Conservation (phyloP, 306 rosid genomes). For the Alnus rubra region DNA sequence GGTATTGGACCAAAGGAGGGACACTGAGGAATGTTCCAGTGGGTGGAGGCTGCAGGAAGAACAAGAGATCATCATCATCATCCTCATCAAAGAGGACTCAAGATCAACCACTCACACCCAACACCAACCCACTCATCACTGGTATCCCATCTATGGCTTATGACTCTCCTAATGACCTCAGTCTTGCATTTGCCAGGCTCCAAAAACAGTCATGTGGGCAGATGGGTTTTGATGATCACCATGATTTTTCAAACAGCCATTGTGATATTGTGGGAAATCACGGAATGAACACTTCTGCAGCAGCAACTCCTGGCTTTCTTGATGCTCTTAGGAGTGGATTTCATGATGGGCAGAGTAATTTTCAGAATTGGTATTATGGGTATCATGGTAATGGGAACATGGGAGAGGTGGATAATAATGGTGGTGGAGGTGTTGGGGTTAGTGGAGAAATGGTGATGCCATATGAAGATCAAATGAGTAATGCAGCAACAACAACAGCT, state of each 20-base stretch:
- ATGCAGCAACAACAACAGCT: slow-evolving; percentile 53
- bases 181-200: slow-evolving; percentile 81
- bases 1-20: slow-evolving; percentile 99
- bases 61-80: slow-evolving; percentile 73
- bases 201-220: slow-evolving; percentile 65
- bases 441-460: slow-evolving; percentile 54
- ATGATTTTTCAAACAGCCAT: slow-evolving; percentile 53
- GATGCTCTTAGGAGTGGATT: slow-evolving; percentile 64
- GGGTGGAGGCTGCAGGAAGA: slow-evolving; percentile 98
- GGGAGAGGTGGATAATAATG: slow-evolving; percentile 58
- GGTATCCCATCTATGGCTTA: slow-evolving; percentile 44
- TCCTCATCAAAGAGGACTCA: slow-evolving; percentile 56
- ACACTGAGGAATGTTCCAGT: slow-evolving; percentile 95
- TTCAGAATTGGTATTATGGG: slow-evolving; percentile 53
- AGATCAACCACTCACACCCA: slow-evolving; percentile 58
- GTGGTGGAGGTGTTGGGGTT: slow-evolving; percentile 21
- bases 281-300: slow-evolving; percentile 15
- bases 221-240: slow-evolving; percentile 52
- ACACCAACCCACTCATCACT: slow-evolving; percentile 38
- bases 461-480: slow-evolving; percentile 35
- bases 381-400: slow-evolving; percentile 51
- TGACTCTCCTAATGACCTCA: slow-evolving; percentile 65
- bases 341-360: slow-evolving; percentile 43
- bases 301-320: slow-evolving; percentile 42
- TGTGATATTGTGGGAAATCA: slow-evolving; percentile 39